Conservation (phyloP, 148 eudicot species). For the Pouteria glomerata region DNA sequence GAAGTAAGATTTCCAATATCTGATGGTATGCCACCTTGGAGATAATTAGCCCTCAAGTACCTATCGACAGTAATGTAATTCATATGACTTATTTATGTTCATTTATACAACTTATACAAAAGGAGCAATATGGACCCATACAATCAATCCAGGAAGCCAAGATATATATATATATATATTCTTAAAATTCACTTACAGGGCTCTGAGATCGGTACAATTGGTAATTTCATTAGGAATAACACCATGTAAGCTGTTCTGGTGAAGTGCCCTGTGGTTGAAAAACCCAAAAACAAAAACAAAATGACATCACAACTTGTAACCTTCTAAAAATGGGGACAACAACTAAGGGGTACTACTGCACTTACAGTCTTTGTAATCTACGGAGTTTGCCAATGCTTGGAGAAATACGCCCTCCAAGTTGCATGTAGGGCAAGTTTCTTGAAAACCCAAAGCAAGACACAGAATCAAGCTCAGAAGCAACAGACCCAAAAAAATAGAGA, state of each 20-base stretch:
- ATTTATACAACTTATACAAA: too few species aligned
- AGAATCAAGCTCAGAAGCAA: not conserved
- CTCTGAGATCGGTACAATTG: conserved; percentile 80
- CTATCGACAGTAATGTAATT: conserved; percentile 21
- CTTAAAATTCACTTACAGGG: conserved; percentile 78
- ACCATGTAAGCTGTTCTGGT: conserved; percentile 90
- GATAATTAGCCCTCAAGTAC: conserved; percentile 82
- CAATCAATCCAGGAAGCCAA: too few species aligned
- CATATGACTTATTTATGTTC: not conserved
- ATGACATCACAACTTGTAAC: conserved; percentile 7
- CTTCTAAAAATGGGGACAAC: not conserved
- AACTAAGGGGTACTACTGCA: conserved; percentile 15
- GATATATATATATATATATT: too few species aligned
- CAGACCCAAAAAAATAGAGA: too few species aligned
- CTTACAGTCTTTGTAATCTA: conserved; percentile 88
- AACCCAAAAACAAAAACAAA: too few species aligned
- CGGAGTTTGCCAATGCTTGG: conserved; percentile 81
- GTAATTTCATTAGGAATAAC: conserved; percentile 76
- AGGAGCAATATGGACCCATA: too few species aligned
- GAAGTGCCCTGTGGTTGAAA: conserved; percentile 67
- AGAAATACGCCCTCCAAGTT: conserved; percentile 80
- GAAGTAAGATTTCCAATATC: conserved; percentile 76
- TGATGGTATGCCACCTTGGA: conserved; percentile 94
- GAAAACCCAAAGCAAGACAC: conserved; percentile 16
- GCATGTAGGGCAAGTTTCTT: conserved; percentile 87